phyloP scores from a whole-genome alignment of 2,329 filamentous ascomycete genomes.

The Ceratocystis variospora region DNA sequence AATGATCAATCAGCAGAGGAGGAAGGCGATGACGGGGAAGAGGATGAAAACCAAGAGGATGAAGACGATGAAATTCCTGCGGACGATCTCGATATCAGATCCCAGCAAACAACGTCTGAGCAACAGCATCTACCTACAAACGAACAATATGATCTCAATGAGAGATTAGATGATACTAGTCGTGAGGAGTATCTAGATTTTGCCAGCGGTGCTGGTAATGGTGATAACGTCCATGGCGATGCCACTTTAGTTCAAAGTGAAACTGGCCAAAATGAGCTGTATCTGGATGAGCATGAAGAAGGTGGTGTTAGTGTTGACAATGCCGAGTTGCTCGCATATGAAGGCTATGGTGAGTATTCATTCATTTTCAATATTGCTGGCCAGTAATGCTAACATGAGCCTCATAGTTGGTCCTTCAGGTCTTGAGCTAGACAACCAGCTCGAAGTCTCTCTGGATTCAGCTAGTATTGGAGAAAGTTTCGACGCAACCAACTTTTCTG shows the following conservation, averaged over 20 bases:
- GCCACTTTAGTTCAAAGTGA: constrained; percentile 16
- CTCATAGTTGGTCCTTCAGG: constrained; percentile 9
- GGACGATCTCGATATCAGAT: constrained; percentile 17
- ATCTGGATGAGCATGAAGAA: constrained; percentile 19
- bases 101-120: constrained; percentile 19
- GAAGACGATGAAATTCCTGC: constrained; percentile 19
- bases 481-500: constrained; percentile 12
- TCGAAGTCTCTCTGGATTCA: constrained; percentile 9
- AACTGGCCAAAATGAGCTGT: constrained; percentile 17
- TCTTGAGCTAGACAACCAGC: constrained; percentile 10
- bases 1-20: constrained; percentile 19
- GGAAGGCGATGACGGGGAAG: constrained; percentile 17
- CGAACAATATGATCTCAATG: constrained; percentile 25
- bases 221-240: constrained; percentile 22
- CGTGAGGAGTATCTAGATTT: constrained; percentile 18
- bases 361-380: neutral
- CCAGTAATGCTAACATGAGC: neutral
- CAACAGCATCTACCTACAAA: constrained; percentile 24
- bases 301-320: constrained; percentile 16
- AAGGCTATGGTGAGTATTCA: constrained; percentile 9
- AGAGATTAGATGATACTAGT: constrained; percentile 20
- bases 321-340: constrained; percentile 12
- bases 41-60: constrained; percentile 18
- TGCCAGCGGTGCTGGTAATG: constrained; percentile 20
- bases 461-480: constrained; percentile 6